Evolutionary conservation across 148 eudicot species (phyloP).

Genomic region (Gaultheria prostrata): DNA sequence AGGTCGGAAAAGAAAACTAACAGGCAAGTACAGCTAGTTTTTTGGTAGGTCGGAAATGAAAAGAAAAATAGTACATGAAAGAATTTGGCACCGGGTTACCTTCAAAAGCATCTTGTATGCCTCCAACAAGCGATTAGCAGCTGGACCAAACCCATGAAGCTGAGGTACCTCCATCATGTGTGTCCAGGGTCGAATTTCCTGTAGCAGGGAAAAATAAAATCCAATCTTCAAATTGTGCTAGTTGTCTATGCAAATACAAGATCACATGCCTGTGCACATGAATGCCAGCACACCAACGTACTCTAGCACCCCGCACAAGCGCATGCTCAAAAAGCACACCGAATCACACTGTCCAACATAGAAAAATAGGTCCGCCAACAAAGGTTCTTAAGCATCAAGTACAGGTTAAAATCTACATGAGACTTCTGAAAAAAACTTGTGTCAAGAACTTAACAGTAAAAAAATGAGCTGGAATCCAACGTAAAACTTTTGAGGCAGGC

Average conservation of each 20-base stretch:
- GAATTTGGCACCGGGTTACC: constrained; percentile 39
- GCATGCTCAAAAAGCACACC: background rate
- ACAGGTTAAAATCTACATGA: background rate
- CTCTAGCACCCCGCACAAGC: background rate
- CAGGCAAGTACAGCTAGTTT: too few relatives aligned
- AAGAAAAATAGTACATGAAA: background rate
- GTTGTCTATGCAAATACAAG: constrained; percentile 8
- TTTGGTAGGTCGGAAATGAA: too few relatives aligned
- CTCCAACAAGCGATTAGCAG: constrained; percentile 91
- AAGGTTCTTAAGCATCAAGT: background rate
- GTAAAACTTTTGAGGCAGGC: too few relatives aligned
- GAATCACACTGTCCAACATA: background rate
- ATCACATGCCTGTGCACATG: background rate
- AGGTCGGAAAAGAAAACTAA: too few relatives aligned
- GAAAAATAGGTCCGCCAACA: background rate
- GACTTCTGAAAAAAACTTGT: too few relatives aligned
- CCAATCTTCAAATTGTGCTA: background rate
- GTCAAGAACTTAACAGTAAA: background rate
- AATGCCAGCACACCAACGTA: background rate
- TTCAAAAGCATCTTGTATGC: constrained; percentile 94
- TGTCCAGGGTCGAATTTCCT: constrained; percentile 99
- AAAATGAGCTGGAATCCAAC: too few relatives aligned
- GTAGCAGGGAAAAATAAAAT: constrained; percentile 10
- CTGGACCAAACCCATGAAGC: constrained; percentile 98
- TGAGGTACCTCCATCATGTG: constrained; percentile 99